Evolutionary conservation across 495 filamentous ascomycete genomes (phyloP), one percentile per base, ranked within the genome.

Genomic region (Talaromyces trachyspermus): DNA sequence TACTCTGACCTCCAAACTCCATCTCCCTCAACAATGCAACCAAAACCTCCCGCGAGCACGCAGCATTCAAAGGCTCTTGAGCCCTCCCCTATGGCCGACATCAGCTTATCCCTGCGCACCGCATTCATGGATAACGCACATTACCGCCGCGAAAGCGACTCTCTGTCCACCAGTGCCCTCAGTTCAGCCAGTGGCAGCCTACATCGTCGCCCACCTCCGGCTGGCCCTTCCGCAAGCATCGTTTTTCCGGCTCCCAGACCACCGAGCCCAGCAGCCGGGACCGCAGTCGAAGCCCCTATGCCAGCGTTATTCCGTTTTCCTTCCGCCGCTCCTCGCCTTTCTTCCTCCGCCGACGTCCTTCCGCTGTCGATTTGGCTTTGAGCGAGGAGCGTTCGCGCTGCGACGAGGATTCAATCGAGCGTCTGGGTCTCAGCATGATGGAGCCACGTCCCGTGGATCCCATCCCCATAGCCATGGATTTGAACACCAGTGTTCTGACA

Each of bases 381-480:
- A 63, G 54, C 32, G 68, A 69, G 27, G 70, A 74, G 50, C 68
- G 63, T 0, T 61, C 56, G 12, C 64, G 67, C 3, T 69, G 63
- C 29, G 56, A 62, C 24, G 60, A 52, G 23, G 60, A 70, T 32
- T 43, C 58, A 0, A 66, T 69, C 49, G 69, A 71, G 45, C 46
- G 69, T 1, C 51, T 67, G 51, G 68, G 70, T 2, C 45, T 74
- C 33, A 58, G 64, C 33, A 52, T 74, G n/a, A 65, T 74, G 62
- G 70, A 74, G 52, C 70, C 70, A 2, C 52, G 68, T 24, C 67
- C 68, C 0, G 64, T 70, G 10, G 67, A 69, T 36, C 55, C 54
- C 17, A 47, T 58, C 9, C 32, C 51, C 6, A 52, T 56, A 15
- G 40, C 50, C 26, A 57, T 60, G 54, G 56, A 61, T 44, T 18